Evolutionary conservation across 192 early-diverging fungal genomes (phyloP).

Genomic region (Funneliformis mosseae): DNA sequence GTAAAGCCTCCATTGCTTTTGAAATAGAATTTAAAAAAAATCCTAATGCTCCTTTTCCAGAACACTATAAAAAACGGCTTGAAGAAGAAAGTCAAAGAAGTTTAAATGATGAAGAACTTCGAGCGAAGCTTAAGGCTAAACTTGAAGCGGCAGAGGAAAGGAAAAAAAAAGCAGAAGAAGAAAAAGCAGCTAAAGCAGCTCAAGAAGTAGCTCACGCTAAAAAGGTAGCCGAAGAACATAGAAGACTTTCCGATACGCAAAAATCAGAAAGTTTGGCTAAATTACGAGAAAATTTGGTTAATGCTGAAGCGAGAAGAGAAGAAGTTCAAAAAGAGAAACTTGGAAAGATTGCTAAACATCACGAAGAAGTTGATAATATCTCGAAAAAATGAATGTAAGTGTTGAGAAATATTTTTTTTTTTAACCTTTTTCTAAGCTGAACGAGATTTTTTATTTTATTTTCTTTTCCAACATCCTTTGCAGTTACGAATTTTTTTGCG

Average conservation of each 20-base stretch:
- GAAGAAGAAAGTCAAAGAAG: background rate
- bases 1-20: constrained; percentile 1
- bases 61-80: background rate
- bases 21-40: constrained; percentile 30
- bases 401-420: background rate
- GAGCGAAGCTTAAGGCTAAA: constrained; percentile 7
- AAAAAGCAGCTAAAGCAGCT: constrained; percentile 8
- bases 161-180: constrained; percentile 15
- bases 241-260: constrained; percentile 16
- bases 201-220: constrained; percentile 25
- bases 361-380: background rate
- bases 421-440: background rate
- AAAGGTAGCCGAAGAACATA: constrained; percentile 18
- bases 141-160: constrained; percentile 28
- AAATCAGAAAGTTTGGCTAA: background rate
- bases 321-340: background rate
- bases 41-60: constrained; percentile 2
- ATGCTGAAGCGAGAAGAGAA: constrained; percentile 13
- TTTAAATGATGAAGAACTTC: constrained; percentile 22
- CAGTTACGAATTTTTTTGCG: too few relatives aligned
- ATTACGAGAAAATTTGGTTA: constrained; percentile 15
- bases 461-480: too few relatives aligned
- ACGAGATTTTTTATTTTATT: too few relatives aligned
- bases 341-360: background rate
- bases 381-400: background rate